A percentile compares a stretch with the other conserved stretches of the same genome.
These are phyloP conservation scores for Exophiala phaeomuriformis DNA, from an alignment of 2,329 filamentous ascomycete genomes.

Conservation along the genomic window DNA sequence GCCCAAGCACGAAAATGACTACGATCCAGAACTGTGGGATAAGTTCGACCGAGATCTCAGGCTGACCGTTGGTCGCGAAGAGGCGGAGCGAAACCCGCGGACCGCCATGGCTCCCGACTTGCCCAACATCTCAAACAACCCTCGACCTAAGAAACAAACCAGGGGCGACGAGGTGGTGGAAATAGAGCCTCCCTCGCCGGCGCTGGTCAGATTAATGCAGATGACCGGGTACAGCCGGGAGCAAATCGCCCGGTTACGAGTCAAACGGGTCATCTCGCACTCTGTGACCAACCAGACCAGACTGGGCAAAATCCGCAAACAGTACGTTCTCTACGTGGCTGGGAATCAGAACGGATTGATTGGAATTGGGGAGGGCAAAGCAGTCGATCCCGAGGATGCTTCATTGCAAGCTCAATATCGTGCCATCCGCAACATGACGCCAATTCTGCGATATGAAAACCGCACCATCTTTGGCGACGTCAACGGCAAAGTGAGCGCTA, in stretches of 20 bases:
- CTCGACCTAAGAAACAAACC: constrained; percentile 26
- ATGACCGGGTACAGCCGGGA: constrained; percentile 48
- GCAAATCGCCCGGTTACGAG: constrained; percentile 48
- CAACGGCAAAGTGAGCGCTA: constrained; percentile 77
- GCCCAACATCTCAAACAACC: constrained; percentile 39
- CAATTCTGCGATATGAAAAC: constrained; percentile 84
- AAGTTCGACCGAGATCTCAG: constrained; percentile 35
- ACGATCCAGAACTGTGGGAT: constrained; percentile 16
- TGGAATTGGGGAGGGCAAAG: constrained; percentile 86
- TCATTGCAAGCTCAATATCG: constrained; percentile 65
- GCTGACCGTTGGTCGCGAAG: constrained; percentile 45
- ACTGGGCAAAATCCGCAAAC: constrained; percentile 80
- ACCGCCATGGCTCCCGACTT: constrained; percentile 47
- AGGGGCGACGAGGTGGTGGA: constrained; percentile 29
- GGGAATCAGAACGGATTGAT: constrained; percentile 81
- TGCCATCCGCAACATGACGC: constrained; percentile 86
- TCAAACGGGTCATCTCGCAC: constrained; percentile 68
- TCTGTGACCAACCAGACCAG: constrained; percentile 86
- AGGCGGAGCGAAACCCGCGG: constrained; percentile 44
- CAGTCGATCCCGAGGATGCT: constrained; percentile 63
- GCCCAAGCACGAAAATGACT: constrained; percentile 29
- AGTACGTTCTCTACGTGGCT: constrained; percentile 70
- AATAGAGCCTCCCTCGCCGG: constrained; percentile 21
- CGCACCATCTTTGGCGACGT: constrained; percentile 85
- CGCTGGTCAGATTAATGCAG: constrained; percentile 47